Evolutionary conservation across 768 basidiomycete genomes (phyloP), one percentile per base, ranked within the genome.

Genomic region (Leccinum arenicola): DNA sequence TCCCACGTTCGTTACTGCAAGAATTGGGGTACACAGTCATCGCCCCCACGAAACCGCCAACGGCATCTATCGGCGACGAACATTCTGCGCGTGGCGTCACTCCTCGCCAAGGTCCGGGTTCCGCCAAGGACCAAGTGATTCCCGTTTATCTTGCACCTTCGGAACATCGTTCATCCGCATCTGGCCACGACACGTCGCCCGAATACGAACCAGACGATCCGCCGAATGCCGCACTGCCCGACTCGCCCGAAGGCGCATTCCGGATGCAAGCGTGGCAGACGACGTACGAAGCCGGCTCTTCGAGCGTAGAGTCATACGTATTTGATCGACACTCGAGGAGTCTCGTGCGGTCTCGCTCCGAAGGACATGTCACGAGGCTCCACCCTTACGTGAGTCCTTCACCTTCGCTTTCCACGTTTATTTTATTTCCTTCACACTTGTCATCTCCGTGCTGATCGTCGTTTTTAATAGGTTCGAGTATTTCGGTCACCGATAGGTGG

Each of bases 1-100:
- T 91, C 76, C 89, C 89, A 36, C 87, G 88, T 49, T 88, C 88
- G 3, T 78, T 89, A 56, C 81, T 82, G 4, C 77, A 76, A 27
- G 88, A 89, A 72, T 75, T 80, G 6, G 88, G 86, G 2, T 87
- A 88, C 74, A 78, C 80, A 23, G 25, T 68, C 14, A 36, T 80
- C 52, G 61, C 74, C 17, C 58, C 68, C 50, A 63, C 59, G 54
- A 78, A 76, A 65, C 62, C 64, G 8, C 70, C 61, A 10, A 55
- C 65, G n/a, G 60, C 61, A 17, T 60, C 70, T 9, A 3, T 71
- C 64, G 50, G 72, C 64, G 25, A 49, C 48, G 23, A 49, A 25
- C 48, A 3, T 10, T 10, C 43, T 8, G 7, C 50, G 8, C 61
- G 61, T 19, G 55, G 15, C 17, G 4, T 4, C 25, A 23, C 55